Base-by-base conservation (phyloP, 495 filamentous ascomycete species). In the Letharia lupina region DNA sequence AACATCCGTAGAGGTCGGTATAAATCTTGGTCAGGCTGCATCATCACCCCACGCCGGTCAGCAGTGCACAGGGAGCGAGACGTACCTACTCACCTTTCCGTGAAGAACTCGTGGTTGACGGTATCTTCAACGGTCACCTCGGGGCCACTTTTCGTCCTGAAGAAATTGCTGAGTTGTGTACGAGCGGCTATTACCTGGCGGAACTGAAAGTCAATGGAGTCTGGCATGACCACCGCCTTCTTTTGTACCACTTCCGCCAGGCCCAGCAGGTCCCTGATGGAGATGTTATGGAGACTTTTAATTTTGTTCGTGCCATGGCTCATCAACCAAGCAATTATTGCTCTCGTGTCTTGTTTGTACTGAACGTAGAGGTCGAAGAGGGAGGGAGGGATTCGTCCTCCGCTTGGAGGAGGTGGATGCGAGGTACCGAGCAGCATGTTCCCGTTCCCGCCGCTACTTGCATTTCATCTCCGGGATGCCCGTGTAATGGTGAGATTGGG, bases 291-390 rank as follows among this genome's bases (percentile, higher is more conserved):
- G 31, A 47, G 56, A 6, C 28, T n/a, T 12, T 16, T 45, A 12
- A 31, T 39, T 33, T 67, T 42, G 40, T 11, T 47, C 2, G 48
- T 61, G 18, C 63, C 66, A 68, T 73, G 67, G 39, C 67, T 68
- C 28, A 71, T 18, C 2, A 73, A 64, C 71, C 71, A 73, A 9
- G 48, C 44, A 44, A 72, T 52, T 9, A 73, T 67, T 20, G 71
- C 70, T 28, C 61, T 64, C 12, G 71, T 73, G 66, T 70, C 68
- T 61, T 72, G 63, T 62, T 73, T 73, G 68, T 73, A 73, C n/a
- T 69, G 68, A 10, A 72, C 56, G 42, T 72, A 72, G 3, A 60
- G 28, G 40, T 65, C 60, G 31, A 68, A 63, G 16, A 70, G 64
- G n/a, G 57, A 39, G 1, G 69, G 63, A 62, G 70, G 63, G 13